phyloP scores from a whole-genome alignment of 371 early-diverging fungal genomes.

The Dentiscutata heterogama region DNA sequence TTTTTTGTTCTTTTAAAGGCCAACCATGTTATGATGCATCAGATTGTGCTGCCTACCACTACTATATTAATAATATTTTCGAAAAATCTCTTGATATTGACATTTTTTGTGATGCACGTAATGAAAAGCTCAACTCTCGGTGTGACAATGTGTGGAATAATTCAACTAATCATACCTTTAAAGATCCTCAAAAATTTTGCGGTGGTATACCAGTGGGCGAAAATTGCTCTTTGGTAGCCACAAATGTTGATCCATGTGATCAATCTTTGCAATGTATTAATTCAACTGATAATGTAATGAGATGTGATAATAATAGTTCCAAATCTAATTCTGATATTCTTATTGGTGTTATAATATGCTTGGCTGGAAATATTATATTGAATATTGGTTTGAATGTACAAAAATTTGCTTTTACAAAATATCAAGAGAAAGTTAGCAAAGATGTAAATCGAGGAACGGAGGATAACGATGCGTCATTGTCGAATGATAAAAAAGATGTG shows the following conservation, averaged over 20 bases:
- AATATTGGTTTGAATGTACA: constrained; percentile 92
- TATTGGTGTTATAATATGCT: constrained; percentile 80
- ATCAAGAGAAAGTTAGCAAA: constrained; percentile 56
- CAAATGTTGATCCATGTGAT: constrained; percentile 59
- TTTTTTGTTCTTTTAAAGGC: constrained; percentile 49
- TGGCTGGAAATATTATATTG: constrained; percentile 77
- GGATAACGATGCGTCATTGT: constrained; percentile 31
- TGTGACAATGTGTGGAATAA: constrained; percentile 65
- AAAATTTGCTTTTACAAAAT: constrained; percentile 79
- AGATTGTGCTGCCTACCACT: constrained; percentile 70
- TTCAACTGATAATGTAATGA: neutral
- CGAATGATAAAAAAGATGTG: neutral
- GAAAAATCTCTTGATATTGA: constrained; percentile 49
- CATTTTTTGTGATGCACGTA: constrained; percentile 56
- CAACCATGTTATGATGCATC: constrained; percentile 61
- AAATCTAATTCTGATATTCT: constrained; percentile 53
- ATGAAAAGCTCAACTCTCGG: constrained; percentile 67
- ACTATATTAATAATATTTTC: constrained; percentile 50
- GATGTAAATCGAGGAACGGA: neutral
- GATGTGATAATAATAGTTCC: constrained; percentile 11
- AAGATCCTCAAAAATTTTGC: constrained; percentile 57
- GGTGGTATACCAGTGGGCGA: constrained; percentile 54
- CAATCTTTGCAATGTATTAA: constrained; percentile 50
- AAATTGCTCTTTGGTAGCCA: constrained; percentile 56
- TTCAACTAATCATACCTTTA: constrained; percentile 52